phyloP scores from a whole-genome alignment of 2,329 filamentous ascomycete genomes.

The Colletotrichum chlorophyti region DNA sequence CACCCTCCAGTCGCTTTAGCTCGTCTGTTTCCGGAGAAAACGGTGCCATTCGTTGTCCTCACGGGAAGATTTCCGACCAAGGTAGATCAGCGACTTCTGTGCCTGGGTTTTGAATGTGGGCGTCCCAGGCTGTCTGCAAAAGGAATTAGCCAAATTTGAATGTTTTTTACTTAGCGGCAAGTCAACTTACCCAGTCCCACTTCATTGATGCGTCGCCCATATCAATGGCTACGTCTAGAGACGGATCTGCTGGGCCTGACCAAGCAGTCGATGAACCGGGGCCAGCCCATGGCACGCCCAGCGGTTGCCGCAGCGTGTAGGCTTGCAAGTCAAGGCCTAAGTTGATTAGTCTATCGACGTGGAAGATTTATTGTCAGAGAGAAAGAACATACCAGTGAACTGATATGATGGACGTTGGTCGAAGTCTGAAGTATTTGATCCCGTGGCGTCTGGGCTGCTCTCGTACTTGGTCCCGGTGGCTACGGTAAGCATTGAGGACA shows the following conservation, averaged over 20 bases:
- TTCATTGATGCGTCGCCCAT: background rate
- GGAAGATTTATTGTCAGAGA: background rate
- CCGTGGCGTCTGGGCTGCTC: constrained; percentile 31
- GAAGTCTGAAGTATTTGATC: background rate
- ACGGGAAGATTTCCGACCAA: constrained; percentile 33
- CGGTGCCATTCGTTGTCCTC: background rate
- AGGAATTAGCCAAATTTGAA: background rate
- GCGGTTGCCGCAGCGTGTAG: background rate
- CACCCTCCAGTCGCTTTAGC: no score
- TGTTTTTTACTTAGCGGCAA: background rate
- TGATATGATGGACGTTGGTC: constrained; percentile 23
- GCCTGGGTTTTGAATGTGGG: constrained; percentile 34
- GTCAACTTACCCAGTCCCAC: constrained; percentile 25
- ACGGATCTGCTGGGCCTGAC: background rate
- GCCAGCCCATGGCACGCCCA: no score
- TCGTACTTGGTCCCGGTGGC: constrained; percentile 34
- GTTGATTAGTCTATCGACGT: background rate
- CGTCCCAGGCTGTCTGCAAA: constrained; percentile 33
- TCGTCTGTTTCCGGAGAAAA: no score
- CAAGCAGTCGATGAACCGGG: background rate
- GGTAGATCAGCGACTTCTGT: constrained; percentile 35
- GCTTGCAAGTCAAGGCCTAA: background rate
- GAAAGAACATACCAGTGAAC: constrained; percentile 9
- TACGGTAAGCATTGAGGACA: constrained; percentile 38
- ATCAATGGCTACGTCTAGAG: background rate